Evolutionary conservation across 495 filamentous ascomycete genomes (phyloP), one percentile per base, ranked within the genome.

Genomic region (Penicillium steckii): DNA sequence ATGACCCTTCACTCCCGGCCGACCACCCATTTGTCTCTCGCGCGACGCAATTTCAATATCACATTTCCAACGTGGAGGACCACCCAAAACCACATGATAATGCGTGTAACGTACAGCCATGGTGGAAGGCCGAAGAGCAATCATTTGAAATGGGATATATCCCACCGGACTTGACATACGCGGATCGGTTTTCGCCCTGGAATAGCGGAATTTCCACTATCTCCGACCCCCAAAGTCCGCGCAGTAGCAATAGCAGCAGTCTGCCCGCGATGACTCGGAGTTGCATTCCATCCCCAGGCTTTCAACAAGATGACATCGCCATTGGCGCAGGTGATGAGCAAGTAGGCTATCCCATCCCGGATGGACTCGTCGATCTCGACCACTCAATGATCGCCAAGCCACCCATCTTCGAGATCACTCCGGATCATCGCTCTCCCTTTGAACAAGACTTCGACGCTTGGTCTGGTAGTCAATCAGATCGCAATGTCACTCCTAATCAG

Each of bases 221-320:
- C 10, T 63, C 67, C 6, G 60, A 56, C 15, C 44, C 56, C 1
- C 64, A 64, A 43, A 70, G 61, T 40, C 56, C 60, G 0, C 53
- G 32, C 7, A 61, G 59, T 33, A 62, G 47, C 23, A 44, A 42
- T 37, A 53, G 44, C 24, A 33, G 55, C 21, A 63, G 59, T 27
- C 19, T 55, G 8, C 40, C 48, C 4, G 50, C 50, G 10, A 52
- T 61, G 27, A n/a, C n/a, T n/a, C n/a, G n/a, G n/a, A 62, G 40
- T 4, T 62, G 56, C 46, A 59, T 63, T 26, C 53, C 57, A 22
- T 65, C 67, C 1, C 53, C 59, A 4, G 19, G 52, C 13, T 58
- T 46, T 45, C 59, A 24, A 13, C 53, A 58, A n/a, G 62, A 68
- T 7, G 65, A 70, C 8, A 8, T 52, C 8, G 15, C 44, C 15